phyloP scores from a whole-genome alignment of 2,329 filamentous ascomycete species.

The Aureobasidium lini region DNA sequence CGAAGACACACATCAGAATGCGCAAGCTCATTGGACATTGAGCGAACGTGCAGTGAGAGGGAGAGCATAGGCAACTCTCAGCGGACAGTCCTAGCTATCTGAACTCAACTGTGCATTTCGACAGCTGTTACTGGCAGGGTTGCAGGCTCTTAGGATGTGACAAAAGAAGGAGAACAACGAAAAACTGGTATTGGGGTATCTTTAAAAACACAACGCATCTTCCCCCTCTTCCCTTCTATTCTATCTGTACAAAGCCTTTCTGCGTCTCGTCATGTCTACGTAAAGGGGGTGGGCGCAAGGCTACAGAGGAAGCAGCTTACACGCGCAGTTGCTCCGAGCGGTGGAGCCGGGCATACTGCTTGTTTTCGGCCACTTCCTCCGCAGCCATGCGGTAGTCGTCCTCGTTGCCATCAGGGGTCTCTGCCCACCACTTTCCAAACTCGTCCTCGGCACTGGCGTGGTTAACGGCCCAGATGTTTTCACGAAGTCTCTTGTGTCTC shows the following conservation, averaged over 20 bases:
- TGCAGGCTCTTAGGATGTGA: too few species aligned
- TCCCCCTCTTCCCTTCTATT: background rate
- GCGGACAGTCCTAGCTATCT: background rate
- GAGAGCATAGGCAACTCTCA: background rate
- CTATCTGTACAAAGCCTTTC: background rate
- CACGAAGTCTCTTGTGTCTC: slow-evolving; percentile 81
- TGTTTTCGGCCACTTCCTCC: slow-evolving; percentile 61
- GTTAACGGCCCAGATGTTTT: slow-evolving; percentile 82
- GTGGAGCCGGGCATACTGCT: slow-evolving; percentile 38
- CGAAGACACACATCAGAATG: background rate
- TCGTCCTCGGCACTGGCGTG: slow-evolving; percentile 54
- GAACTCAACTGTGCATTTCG: background rate
- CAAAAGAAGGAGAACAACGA: background rate
- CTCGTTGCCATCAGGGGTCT: slow-evolving; percentile 76
- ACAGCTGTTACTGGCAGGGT: too few species aligned
- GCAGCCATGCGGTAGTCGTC: slow-evolving; percentile 72
- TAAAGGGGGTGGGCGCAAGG: background rate
- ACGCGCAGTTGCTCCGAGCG: background rate
- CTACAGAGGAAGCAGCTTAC: background rate
- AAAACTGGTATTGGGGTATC: slow-evolving; percentile 3
- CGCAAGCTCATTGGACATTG: background rate
- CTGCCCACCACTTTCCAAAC: slow-evolving; percentile 75
- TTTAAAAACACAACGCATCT: background rate
- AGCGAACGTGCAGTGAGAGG: background rate
- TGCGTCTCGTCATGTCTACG: background rate